These are phyloP conservation scores for Fusarium nematophilum DNA, from an alignment of 2,329 filamentous ascomycete genomes.

Conservation along the genomic window DNA sequence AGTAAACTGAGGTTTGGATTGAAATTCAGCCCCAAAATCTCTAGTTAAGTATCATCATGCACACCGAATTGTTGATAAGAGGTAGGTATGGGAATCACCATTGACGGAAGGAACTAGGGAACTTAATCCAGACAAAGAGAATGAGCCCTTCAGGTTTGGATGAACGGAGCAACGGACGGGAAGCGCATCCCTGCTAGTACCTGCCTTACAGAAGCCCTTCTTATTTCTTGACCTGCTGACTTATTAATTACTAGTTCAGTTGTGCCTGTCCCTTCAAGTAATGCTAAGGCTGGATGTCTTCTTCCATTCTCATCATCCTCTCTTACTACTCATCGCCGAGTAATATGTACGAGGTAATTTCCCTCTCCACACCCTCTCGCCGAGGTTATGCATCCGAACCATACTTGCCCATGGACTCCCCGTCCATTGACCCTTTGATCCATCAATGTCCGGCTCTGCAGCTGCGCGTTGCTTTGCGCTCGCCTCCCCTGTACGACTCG, in stretches of 20 bases:
- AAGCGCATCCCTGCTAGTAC: constrained; percentile 25
- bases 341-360: neutral
- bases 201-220: constrained; percentile 28
- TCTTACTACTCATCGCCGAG: too few species aligned
- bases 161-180: constrained; percentile 25
- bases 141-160: too few species aligned
- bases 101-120: constrained; percentile 22
- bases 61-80: neutral
- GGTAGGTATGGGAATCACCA: constrained; percentile 11
- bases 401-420: neutral
- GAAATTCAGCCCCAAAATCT: neutral
- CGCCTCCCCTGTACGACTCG: constrained; percentile 1
- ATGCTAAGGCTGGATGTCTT: too few species aligned
- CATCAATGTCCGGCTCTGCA: constrained; percentile 5
- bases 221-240: constrained; percentile 3
- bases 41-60: neutral
- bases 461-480: constrained; percentile 32
- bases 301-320: neutral
- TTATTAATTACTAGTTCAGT: too few species aligned
- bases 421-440: neutral
- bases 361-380: neutral
- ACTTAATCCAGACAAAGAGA: too few species aligned
- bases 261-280: too few species aligned
- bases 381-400: neutral
- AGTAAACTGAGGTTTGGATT: neutral